These are phyloP conservation scores for Aspergillus ibericus DNA, from an alignment of 2,329 filamentous ascomycete genomes.

Conservation along the genomic window DNA sequence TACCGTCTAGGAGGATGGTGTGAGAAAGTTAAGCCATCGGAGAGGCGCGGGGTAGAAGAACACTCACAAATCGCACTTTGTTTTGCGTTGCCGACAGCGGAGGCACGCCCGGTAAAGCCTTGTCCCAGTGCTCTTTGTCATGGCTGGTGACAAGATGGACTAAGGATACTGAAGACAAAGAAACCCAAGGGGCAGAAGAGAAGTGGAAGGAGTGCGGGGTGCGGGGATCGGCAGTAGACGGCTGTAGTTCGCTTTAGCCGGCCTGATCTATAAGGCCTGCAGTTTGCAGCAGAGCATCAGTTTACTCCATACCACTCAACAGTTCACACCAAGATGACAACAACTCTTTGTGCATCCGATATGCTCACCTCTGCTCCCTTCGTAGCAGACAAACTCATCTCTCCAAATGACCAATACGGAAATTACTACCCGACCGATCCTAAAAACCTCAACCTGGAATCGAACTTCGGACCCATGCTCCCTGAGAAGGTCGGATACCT, in stretches of 20 bases:
- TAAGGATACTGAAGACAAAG: no score
- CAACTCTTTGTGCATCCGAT: neutral
- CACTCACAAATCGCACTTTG: slow-evolving; percentile 17
- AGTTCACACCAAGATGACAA: neutral
- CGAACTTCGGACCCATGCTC: neutral
- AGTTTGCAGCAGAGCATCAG: neutral
- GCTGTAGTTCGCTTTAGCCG: neutral
- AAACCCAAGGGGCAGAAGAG: no score
- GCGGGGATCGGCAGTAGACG: slow-evolving; percentile 2
- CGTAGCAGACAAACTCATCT: neutral
- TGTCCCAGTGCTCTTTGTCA: slow-evolving; percentile 1
- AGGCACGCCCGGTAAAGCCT: slow-evolving; percentile 15
- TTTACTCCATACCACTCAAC: neutral
- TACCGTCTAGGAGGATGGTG: neutral
- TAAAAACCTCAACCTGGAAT: neutral
- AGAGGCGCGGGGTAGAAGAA: neutral
- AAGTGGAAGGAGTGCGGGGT: neutral
- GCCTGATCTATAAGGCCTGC: neutral
- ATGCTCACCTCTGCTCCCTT: neutral
- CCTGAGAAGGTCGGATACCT: neutral
- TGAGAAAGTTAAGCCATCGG: neutral
- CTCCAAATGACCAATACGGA: neutral
- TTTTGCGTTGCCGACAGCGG: slow-evolving; percentile 14
- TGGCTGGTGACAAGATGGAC: no score
- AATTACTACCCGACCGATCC: neutral